A percentile compares a stretch with the other conserved stretches of the same genome.
These are phyloP conservation scores for Xylariaceae sp. DNA, from an alignment of 2,329 filamentous ascomycete genomes.

Conservation along the genomic window DNA sequence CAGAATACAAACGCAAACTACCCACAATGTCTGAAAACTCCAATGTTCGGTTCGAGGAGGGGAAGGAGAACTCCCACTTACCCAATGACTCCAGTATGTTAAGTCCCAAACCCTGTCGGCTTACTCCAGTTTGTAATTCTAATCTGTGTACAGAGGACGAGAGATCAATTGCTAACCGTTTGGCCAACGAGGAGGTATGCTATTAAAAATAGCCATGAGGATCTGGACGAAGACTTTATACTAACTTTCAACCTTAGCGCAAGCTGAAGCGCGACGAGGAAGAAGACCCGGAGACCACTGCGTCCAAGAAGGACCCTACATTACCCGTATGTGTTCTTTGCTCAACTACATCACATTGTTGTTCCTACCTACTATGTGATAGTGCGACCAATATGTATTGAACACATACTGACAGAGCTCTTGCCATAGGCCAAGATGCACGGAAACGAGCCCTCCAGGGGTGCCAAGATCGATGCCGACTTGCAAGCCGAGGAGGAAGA, in stretches of 20 bases:
- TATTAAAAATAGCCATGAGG: too few species aligned
- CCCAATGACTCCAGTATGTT: constrained; percentile 73
- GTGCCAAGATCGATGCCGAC: constrained; percentile 74
- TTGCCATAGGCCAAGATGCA: constrained; percentile 62
- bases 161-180: constrained; percentile 73
- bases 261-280: constrained; percentile 48
- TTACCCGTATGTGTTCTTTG: constrained; percentile 61
- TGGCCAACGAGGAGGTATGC: constrained; percentile 66
- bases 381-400: too few species aligned
- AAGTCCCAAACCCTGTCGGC: too few species aligned
- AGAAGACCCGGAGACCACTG: constrained; percentile 50
- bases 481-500: constrained; percentile 72
- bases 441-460: constrained; percentile 75
- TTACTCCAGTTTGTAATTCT: neutral
- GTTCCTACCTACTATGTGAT: constrained; percentile 20
- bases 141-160: constrained; percentile 63
- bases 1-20: constrained; percentile 12
- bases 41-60: constrained; percentile 77
- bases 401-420: neutral
- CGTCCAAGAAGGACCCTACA: constrained; percentile 65
- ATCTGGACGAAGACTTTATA: constrained; percentile 26
- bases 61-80: constrained; percentile 71
- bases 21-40: constrained; percentile 53
- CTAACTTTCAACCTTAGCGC: constrained; percentile 18
- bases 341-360: too few species aligned